Evolutionary conservation across 2,329 filamentous ascomycete species (phyloP), one percentile per base, ranked within the genome.

Genomic region (Dothistroma pini): DNA sequence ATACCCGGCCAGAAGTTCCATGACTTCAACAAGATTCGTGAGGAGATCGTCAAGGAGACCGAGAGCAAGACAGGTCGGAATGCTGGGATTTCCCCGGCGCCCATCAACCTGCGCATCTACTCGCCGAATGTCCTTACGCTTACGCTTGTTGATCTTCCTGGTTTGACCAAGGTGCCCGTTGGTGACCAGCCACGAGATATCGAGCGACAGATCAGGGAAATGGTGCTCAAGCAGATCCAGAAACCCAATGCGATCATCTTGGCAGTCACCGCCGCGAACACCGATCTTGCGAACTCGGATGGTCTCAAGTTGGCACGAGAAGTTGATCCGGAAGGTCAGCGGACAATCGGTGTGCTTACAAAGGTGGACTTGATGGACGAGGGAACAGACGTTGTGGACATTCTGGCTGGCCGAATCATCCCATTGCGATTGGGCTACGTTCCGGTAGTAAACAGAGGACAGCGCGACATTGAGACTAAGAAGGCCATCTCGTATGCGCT

Each of bases 341-440:
- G 95, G 75, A 99, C 95, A 54, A 99, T 99, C 68, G 95, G 95
- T 84, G 95, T 99, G 64, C 84, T 99, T 71, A 97, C 93, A 70
- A 99, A 99, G 84, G 93, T 99, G 63, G 95, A 99, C 80, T 80
- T 99, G 74, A 99, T 99, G 95, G 95, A 99, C 76, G 91, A 96
- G 29, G 95, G 95, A 58, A 99, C 95, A 57, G 95, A 99, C 73
- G 95, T 97, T 48, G 93, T 99, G 68, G 95, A 99, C 78, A 99
- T 99, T 81, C 83, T 99, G 72, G 96, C 95, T 67, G 96, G 96
- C 62, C 89, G 95, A 72, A 96, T 99, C 76, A 99, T 99, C 75
- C 95, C 95, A 44, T 82, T 99, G 70, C 87, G 95, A 65, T 80
- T 99, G 69, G 95, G 95, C 69, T 99, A 99, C 74, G 91, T 99